Evolutionary conservation across 192 early-diverging fungal species (phyloP).

Genomic region (Geosiphon pyriformis): DNA sequence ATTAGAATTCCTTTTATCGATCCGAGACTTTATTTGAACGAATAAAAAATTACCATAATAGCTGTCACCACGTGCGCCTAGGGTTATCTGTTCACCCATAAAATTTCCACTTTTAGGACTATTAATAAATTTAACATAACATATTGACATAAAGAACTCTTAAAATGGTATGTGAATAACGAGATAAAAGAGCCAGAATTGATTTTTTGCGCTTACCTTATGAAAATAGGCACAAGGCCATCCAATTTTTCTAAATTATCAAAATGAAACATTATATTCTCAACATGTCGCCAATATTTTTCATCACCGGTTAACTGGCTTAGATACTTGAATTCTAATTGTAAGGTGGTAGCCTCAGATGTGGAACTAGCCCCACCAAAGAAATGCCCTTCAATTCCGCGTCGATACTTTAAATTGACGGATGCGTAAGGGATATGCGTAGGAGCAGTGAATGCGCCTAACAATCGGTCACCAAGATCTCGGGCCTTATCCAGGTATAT

Average conservation of each 20-base stretch:
- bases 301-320: slow-evolving; percentile 66
- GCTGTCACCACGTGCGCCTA: slow-evolving; percentile 81
- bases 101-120: slow-evolving; percentile 55
- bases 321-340: slow-evolving; percentile 85
- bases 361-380: slow-evolving; percentile 50
- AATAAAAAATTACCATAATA: slow-evolving; percentile 68
- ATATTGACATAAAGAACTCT: background rate
- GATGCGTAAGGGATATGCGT: slow-evolving; percentile 62
- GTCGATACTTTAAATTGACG: slow-evolving; percentile 45
- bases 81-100: slow-evolving; percentile 51
- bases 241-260: slow-evolving; percentile 47
- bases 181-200: background rate
- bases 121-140: background rate
- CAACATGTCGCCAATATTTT: slow-evolving; percentile 67
- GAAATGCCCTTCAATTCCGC: slow-evolving; percentile 46
- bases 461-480: slow-evolving; percentile 69
- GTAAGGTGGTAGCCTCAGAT: slow-evolving; percentile 78
- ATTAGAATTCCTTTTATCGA: no score
- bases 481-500: slow-evolving; percentile 64
- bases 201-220: slow-evolving; percentile 36
- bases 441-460: slow-evolving; percentile 61
- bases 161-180: background rate
- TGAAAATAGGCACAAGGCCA: slow-evolving; percentile 74
- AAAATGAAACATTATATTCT: slow-evolving; percentile 55
- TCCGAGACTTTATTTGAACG: no score